Evolutionary conservation across 2,329 filamentous ascomycete genomes (phyloP), one percentile per base, ranked within the genome.

Genomic region (Xylaria sp.): DNA sequence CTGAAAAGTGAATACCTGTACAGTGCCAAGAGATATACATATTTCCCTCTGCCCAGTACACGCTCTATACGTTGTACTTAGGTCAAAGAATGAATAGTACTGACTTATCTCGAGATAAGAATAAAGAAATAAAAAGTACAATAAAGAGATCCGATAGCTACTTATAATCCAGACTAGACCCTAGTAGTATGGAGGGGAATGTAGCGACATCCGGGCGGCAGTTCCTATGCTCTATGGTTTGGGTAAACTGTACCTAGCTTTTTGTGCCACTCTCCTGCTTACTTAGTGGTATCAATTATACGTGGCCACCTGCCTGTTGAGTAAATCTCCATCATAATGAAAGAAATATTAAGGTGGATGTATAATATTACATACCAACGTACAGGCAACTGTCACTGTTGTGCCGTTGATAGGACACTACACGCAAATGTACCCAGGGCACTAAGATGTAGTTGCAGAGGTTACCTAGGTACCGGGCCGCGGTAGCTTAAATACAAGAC

Each of bases 221-320:
- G 3, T 25, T 48, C 40, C 54, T 63, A 57, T 51, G 23, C 12
- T 37, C n/a, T 21, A 50, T 16, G 42, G 44, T 32, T 23, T 55
- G 42, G n/a, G 40, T 32, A 51, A 47, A 61, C 32, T 35, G 35
- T 60, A 60, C 37, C 37, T 23, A 21, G 23, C 59, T 32, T 37
- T 51, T 32, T 44, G 25, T 50, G 50, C 59, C n/a, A 25, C 48
- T 47, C 53, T 25, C 51, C 25, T 42, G 37, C n/a, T 48, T 16
- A 16, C 25, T 12, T 29, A 23, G 50, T 58, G 21, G 48, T n/a
- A 55, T 65, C 55, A 23, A 35, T 61, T 21, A 21, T 37, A 42
- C 25, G 50, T 44, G 27, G 50, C 53, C 64, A 63, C 37, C 59
- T 67, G 60, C 58, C 42, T 54, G 42, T 63, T 58, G 58, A 66